Evolutionary conservation across 192 early-diverging fungal genomes (phyloP).

Genomic region (Spinellus fusiger): DNA sequence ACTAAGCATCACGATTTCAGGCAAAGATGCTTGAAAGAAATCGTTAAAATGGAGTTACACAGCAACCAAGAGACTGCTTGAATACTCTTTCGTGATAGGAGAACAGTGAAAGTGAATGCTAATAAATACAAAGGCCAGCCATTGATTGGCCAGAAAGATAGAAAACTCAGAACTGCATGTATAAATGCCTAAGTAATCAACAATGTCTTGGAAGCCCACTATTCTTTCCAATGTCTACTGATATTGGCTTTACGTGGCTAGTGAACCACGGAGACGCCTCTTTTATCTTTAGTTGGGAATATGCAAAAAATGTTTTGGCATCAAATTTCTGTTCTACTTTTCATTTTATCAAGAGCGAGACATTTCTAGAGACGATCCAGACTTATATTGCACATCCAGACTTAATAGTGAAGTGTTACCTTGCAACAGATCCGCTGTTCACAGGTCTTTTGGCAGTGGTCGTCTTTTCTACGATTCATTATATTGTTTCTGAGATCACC

Average conservation of each 20-base stretch:
- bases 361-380: neutral
- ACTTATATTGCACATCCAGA: neutral
- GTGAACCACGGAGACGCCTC: neutral
- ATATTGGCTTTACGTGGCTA: neutral
- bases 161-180: too few relatives aligned
- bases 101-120: too few relatives aligned
- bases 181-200: too few relatives aligned
- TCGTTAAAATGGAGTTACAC: too few relatives aligned
- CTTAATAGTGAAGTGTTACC: conserved; percentile 3
- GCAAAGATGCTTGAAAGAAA: too few relatives aligned
- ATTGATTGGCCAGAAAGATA: too few relatives aligned
- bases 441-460: conserved; percentile 19
- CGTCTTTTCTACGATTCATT: conserved; percentile 25
- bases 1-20: too few relatives aligned
- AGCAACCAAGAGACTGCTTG: too few relatives aligned
- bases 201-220: too few relatives aligned
- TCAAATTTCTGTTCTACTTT: neutral
- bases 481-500: conserved; percentile 37
- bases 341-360: neutral
- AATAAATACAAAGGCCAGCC: too few relatives aligned
- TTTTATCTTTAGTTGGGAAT: neutral
- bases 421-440: conserved; percentile 33
- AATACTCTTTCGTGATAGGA: too few relatives aligned
- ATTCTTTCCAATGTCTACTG: neutral
- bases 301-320: neutral